These are phyloP conservation scores for Monilinia fructigena DNA, from an alignment of 2,329 filamentous ascomycete genomes.

Conservation along the genomic window DNA sequence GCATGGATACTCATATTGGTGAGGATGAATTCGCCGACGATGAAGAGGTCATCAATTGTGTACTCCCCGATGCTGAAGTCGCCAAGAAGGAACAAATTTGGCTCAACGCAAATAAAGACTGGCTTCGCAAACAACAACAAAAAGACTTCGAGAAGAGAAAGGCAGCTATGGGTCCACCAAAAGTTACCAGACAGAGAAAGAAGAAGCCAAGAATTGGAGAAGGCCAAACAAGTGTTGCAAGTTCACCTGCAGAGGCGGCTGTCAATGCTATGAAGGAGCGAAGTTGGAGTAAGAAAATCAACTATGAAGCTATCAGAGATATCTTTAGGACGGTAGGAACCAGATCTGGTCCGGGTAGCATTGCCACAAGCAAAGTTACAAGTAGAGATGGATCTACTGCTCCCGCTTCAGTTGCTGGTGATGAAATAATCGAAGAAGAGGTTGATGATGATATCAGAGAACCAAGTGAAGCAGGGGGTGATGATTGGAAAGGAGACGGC, in stretches of 20 bases:
- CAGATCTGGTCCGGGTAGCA: constrained; percentile 49
- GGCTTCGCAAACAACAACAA: constrained; percentile 80
- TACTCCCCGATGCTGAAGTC: constrained; percentile 71
- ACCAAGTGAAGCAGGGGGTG: constrained; percentile 1
- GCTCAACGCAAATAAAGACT: constrained; percentile 93
- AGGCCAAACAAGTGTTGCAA: constrained; percentile 63
- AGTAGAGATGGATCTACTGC: constrained; percentile 28
- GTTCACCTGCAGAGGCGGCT: constrained; percentile 67
- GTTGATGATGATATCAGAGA: neutral
- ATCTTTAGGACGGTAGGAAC: constrained; percentile 40
- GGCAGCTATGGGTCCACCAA: constrained; percentile 54
- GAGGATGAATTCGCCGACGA: constrained; percentile 88
- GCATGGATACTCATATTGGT: constrained; percentile 64
- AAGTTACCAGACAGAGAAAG: constrained; percentile 55
- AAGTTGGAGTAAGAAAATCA: constrained; percentile 71
- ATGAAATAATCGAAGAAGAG: constrained; percentile 5
- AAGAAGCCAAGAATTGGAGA: constrained; percentile 61
- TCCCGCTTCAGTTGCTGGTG: constrained; percentile 19
- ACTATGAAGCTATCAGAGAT: constrained; percentile 61
- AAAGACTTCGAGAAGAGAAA: constrained; percentile 75
- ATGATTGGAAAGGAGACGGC: constrained; percentile 17
- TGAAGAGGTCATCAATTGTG: constrained; percentile 78
- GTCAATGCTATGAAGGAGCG: constrained; percentile 65
- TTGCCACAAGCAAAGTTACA: constrained; percentile 47
- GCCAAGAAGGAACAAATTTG: constrained; percentile 87